Base-by-base conservation (phyloP, 495 filamentous ascomycete species). In the Neurospora terricola region DNA sequence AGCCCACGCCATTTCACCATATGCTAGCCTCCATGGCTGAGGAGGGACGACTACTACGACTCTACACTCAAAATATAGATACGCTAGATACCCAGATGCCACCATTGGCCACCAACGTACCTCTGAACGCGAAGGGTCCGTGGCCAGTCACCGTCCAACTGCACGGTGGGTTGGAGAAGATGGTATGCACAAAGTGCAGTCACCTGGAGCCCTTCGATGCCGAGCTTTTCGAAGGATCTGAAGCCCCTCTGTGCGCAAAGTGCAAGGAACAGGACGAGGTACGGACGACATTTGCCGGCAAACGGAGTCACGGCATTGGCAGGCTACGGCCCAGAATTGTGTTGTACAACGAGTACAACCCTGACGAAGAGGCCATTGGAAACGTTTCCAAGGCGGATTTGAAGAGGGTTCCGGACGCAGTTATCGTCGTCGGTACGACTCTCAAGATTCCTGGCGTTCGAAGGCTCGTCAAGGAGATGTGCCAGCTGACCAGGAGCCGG, bases 51-150 rank as follows among this genome's bases (percentile, higher is more conserved):
- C 84, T 99, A n/a, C 85, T 97, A 76, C 93, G 96, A 27, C 86
- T 99, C 10, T 99, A 99, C 81, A 93, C 91, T 11, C 96, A 99
- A 76, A 99, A 99, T 75, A 94, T 99, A 23, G 96, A 99, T 81
- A 92, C 93, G 68, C 90, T 99, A 73, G 96, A 99, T 76, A 96
- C 93, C 8, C 89, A 90, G 18, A 89, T 98, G 83, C 83, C 88
- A 37, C 94, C 94, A 2, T 85, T 99, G 16, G 84, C 87, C 7
- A 98, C 96, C 2, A 85, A 86, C 42, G 88, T 97, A 3, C 94
- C 94, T 1, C 75, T 89, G 37, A 83, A 84, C 43, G 76, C 76
- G 39, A 97, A 97, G 81, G 95, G 91, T 16, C 93, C 92, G 3
- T 99, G 96, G 96, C 96, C 96, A 1, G 88, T 88, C 74, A 95